Percentiles rank a stretch among this genome's conserved stretches.
These are phyloP conservation scores for Phyllosticta capitalensis DNA, from an alignment of 2,329 filamentous ascomycete species.

Conservation along the genomic window DNA sequence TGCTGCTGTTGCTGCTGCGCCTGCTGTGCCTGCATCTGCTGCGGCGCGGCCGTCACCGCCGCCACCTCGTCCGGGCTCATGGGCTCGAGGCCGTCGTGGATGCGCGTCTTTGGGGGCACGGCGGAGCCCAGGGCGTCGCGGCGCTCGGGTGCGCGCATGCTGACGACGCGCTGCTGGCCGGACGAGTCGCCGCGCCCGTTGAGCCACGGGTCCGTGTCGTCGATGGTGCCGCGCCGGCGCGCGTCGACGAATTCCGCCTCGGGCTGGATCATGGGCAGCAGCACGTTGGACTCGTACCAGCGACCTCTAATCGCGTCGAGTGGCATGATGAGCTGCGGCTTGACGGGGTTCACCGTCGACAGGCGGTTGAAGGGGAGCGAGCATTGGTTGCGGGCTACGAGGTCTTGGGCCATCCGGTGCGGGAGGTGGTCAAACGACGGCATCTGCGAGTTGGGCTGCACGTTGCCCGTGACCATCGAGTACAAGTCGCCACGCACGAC, in stretches of 20 bases:
- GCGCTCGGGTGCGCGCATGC: constrained; percentile 24
- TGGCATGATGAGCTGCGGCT: constrained; percentile 21
- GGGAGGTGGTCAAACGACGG: constrained; percentile 35
- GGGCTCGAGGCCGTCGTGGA: constrained; percentile 32
- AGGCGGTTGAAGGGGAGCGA: constrained; percentile 30
- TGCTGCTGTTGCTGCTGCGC: too few species aligned
- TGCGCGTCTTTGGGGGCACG: constrained; percentile 27
- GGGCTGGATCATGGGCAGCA: constrained; percentile 35
- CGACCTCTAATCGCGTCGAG: constrained; percentile 47
- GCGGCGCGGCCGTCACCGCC: background rate
- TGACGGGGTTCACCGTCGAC: constrained; percentile 8
- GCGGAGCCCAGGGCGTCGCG: constrained; percentile 34
- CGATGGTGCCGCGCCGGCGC: constrained; percentile 31
- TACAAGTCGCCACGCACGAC: constrained; percentile 43
- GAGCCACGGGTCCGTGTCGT: constrained; percentile 37
- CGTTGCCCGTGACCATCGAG: constrained; percentile 32
- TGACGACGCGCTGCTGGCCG: constrained; percentile 15
- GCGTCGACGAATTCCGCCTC: constrained; percentile 22
- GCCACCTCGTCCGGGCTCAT: constrained; percentile 14
- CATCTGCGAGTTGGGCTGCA: constrained; percentile 24
- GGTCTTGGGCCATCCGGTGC: constrained; percentile 42
- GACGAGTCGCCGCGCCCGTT: constrained; percentile 36
- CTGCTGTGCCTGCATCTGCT: constrained; percentile 11
- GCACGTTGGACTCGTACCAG: constrained; percentile 49
- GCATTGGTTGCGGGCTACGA: constrained; percentile 37